Evolutionary conservation across 1,284 basidiomycete genomes (phyloP), one percentile per base, ranked within the genome.

Genomic region (Cryptococcus sp.): DNA sequence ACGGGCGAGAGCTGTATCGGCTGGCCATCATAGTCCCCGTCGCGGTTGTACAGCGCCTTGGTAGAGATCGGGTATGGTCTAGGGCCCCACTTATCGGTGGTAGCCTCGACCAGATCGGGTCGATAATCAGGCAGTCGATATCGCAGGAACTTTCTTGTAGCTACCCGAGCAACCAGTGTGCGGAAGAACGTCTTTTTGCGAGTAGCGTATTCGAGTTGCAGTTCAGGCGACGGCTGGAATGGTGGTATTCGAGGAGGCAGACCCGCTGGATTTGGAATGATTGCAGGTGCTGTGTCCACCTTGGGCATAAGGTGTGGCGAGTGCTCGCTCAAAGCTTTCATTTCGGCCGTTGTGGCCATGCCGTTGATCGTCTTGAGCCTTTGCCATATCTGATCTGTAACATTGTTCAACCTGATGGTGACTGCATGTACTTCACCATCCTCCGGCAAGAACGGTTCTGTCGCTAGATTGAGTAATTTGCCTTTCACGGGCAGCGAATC

Each of bases 51-150:
- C 10, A 69, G 56, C 0, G 67, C 61, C 39, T 64, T 63, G 31
- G 71, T 71, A 7, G 67, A 66, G 23, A 73, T 61, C 16, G 67
- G 62, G 51, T 72, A 71, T 5, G 68, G 60, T 23, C 60, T 48
- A 4, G 64, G 59, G 1, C 65, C 68, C 64, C 66, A 70, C 46
- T 61, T 61, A 56, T 73, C 70, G 1, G 62, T 45, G 0, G 55
- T 60, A 2, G 62, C 62, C 14, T 72, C 70, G 21, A 60, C 56
- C 2, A 70, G 24, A 18, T 58, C 50, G 11, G 58, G 54, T 22
- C 23, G 19, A 22, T 16, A 23, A 13, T 52, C 46, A 5, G 62
- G 53, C 13, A 64, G 21, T 11, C 66, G 57, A 31, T 56, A 61
- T 13, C 50, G 57, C 1, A 65, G 55, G 60, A 66, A 68, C n/a